A percentile compares a stretch with the other conserved stretches of the same genome.
These are phyloP conservation scores for Phytophthora litchii DNA, from an alignment of 352 stramenopile species.

Conservation along the genomic window DNA sequence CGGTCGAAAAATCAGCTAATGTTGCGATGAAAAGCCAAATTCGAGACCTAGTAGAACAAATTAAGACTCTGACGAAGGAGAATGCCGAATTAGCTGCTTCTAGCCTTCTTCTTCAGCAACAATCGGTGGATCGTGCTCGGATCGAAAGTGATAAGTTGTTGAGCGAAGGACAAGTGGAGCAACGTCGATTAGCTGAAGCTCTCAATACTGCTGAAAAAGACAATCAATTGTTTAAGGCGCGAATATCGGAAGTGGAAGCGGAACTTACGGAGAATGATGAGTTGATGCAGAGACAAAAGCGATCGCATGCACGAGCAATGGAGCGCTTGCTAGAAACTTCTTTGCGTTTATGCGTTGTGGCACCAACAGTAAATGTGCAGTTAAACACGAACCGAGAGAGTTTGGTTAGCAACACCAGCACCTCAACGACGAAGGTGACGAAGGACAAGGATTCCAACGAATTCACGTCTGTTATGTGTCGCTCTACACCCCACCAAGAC, in stretches of 20 bases:
- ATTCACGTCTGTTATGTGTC: conserved; percentile 28
- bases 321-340: conserved; percentile 48
- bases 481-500: conserved; percentile 34
- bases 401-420: conserved; percentile 4
- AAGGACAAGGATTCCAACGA: background rate
- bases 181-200: conserved; percentile 6
- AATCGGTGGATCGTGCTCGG: background rate
- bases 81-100: conserved; percentile 1
- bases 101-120: conserved; percentile 5
- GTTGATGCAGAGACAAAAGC: conserved; percentile 35
- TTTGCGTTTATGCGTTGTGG: conserved; percentile 77
- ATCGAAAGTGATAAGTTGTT: conserved; percentile 7
- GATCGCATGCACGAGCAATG: conserved; percentile 35
- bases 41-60: background rate
- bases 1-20: conserved; percentile 5
- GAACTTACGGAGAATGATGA: conserved; percentile 26
- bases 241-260: conserved; percentile 8
- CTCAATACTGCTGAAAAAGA: conserved; percentile 9
- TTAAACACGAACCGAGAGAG: conserved; percentile 44
- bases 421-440: background rate
- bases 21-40: conserved; percentile 4
- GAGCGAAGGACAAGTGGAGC: conserved; percentile 7
- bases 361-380: conserved; percentile 85
- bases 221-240: conserved; percentile 12
- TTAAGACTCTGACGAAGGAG: conserved; percentile 10